A percentile compares a stretch with the other conserved stretches of the same genome.
Conservation (phyloP, 768 basidiomycete species). For the Trametes cingulata region DNA sequence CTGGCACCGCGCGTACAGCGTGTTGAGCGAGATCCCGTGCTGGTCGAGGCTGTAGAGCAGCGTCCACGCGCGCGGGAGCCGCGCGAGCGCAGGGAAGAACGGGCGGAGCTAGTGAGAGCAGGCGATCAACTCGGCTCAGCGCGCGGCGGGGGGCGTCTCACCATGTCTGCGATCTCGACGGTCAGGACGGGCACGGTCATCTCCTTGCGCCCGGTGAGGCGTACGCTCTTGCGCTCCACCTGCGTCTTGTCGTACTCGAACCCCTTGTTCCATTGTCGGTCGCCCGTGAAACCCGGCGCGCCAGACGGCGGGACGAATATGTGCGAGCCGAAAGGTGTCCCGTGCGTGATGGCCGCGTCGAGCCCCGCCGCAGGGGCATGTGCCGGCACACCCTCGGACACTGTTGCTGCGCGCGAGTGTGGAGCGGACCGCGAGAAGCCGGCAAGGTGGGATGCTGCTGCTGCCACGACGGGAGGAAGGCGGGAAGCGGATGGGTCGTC, state of each 20-base stretch:
- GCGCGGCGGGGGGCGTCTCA: constrained; percentile 36
- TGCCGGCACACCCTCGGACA: not conserved
- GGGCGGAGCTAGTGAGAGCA: constrained; percentile 57
- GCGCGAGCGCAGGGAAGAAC: constrained; percentile 70
- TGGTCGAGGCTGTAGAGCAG: constrained; percentile 91
- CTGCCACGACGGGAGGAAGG: not conserved
- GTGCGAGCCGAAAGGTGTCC: constrained; percentile 52
- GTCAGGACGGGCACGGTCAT: constrained; percentile 55
- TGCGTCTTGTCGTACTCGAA: constrained; percentile 38
- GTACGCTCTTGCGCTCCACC: constrained; percentile 46
- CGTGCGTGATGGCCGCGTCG: constrained; percentile 38
- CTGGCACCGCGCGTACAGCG: constrained; percentile 74
- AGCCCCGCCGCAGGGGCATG: not conserved
- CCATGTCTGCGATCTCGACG: constrained; percentile 57
- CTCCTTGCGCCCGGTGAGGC: constrained; percentile 56
- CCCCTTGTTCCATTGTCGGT: constrained; percentile 66
- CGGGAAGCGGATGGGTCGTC: constrained; percentile 1
- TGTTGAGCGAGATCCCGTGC: constrained; percentile 90
- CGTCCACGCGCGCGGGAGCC: constrained; percentile 71
- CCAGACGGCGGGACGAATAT: constrained; percentile 51
- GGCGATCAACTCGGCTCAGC: not conserved
- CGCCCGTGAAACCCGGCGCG: constrained; percentile 79
- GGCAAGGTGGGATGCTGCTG: constrained; percentile 6
- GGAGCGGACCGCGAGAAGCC: constrained; percentile 14
- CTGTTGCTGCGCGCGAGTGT: constrained; percentile 16